Evolutionary conservation across 176 grass and related monocot genomes (phyloP).

Genomic region (Cenchrus purpureus): DNA sequence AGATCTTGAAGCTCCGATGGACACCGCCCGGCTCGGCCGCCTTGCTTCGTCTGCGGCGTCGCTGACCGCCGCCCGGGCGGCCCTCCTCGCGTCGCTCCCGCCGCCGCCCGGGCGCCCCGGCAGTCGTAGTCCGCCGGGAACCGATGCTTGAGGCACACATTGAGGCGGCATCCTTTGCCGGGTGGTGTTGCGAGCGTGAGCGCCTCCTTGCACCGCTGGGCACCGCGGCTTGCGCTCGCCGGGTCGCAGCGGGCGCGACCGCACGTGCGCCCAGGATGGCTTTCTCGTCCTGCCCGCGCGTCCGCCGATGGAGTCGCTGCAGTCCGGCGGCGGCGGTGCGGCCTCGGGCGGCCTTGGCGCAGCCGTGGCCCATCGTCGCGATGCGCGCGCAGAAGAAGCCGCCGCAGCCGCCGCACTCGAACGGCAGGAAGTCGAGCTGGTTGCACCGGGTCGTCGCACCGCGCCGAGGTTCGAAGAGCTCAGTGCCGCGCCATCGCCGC

Average conservation of each 20-base stretch:
- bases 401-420: conserved; percentile 76
- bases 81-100: conserved; percentile 11
- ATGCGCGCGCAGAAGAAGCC: conserved; percentile 69
- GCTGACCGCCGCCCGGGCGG: conserved; percentile 20
- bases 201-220: conserved; percentile 64
- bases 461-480: conserved; percentile 73
- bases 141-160: conserved; percentile 66
- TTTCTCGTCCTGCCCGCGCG: conserved; percentile 20
- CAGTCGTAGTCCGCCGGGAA: conserved; percentile 63
- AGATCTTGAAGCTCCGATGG: conserved; percentile 29
- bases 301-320: conserved; percentile 68
- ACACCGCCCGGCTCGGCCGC: not conserved
- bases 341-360: conserved; percentile 59
- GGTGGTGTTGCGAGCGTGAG: conserved; percentile 65
- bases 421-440: conserved; percentile 89
- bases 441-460: conserved; percentile 74
- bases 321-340: conserved; percentile 62
- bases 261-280: conserved; percentile 52
- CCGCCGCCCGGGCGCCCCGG: not conserved
- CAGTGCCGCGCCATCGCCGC: conserved; percentile 54
- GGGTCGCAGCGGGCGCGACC: conserved; percentile 67
- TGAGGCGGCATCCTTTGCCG: conserved; percentile 44
- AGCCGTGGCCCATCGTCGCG: conserved; percentile 60
- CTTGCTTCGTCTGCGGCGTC: conserved; percentile 27
- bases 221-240: conserved; percentile 56